phyloP scores from a whole-genome alignment of 129 eudicot genomes.

The Chrysanthemum lavandulifolium region DNA sequence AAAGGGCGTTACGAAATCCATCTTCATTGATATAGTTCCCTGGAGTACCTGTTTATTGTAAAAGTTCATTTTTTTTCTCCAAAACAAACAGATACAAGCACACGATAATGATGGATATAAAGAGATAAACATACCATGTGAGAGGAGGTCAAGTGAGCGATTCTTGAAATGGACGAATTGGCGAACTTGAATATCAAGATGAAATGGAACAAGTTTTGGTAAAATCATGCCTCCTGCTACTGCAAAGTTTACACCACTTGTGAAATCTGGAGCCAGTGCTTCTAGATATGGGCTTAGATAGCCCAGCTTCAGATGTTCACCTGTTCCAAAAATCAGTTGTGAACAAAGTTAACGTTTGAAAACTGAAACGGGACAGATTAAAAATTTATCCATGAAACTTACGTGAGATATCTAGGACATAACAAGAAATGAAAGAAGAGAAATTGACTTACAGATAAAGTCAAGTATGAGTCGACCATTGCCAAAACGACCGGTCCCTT shows the following conservation, averaged over 20 bases:
- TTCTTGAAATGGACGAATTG: slow-evolving; percentile 37
- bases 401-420: not conserved
- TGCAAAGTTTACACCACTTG: slow-evolving; percentile 44
- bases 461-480: slow-evolving; percentile 41
- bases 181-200: slow-evolving; percentile 36
- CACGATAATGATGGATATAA: not conserved
- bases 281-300: slow-evolving; percentile 40
- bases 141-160: slow-evolving; percentile 27
- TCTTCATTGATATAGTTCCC: slow-evolving; percentile 34
- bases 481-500: slow-evolving; percentile 45
- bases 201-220: slow-evolving; percentile 34
- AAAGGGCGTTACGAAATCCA: slow-evolving; percentile 28
- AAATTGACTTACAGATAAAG: slow-evolving; percentile 31
- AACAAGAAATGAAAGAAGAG: not conserved
- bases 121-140: slow-evolving; percentile 15
- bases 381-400: no score
- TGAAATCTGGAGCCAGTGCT: slow-evolving; percentile 43
- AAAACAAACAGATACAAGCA: not conserved
- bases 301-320: slow-evolving; percentile 38
- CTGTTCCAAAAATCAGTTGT: slow-evolving; percentile 15
- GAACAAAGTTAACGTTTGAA: not conserved
- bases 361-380: not conserved
- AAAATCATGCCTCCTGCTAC: slow-evolving; percentile 43
- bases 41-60: slow-evolving; percentile 15
- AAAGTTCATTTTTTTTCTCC: not conserved